These are phyloP conservation scores for Orbilia brochopaga DNA, from an alignment of 2,329 filamentous ascomycete genomes.

Conservation along the genomic window DNA sequence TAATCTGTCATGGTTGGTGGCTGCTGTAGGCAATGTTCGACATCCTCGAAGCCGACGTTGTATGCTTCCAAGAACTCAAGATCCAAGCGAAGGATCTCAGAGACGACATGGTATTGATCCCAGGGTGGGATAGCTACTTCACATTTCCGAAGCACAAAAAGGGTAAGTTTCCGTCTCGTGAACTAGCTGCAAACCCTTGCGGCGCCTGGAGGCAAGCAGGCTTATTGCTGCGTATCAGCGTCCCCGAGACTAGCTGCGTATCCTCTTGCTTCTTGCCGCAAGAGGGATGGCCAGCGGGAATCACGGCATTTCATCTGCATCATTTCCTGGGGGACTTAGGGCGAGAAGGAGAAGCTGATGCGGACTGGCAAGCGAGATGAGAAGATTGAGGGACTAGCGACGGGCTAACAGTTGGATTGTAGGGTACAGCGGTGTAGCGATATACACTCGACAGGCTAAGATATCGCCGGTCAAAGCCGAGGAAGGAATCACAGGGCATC, in stretches of 20 bases:
- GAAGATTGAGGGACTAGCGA: background rate
- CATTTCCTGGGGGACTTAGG: background rate
- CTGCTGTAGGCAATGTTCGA: conserved; percentile 82
- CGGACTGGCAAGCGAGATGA: background rate
- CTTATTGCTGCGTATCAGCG: too few relatives aligned
- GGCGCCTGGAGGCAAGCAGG: too few relatives aligned
- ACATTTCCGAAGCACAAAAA: conserved; percentile 93
- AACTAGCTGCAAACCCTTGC: background rate
- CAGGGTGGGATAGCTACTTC: conserved; percentile 96
- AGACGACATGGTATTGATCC: conserved; percentile 94
- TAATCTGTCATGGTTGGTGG: conserved; percentile 12
- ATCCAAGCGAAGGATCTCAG: conserved; percentile 89
- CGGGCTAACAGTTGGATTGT: conserved; percentile 13
- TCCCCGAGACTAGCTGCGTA: too few relatives aligned
- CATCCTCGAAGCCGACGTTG: conserved; percentile 86
- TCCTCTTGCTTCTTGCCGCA: background rate
- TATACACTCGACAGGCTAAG: conserved; percentile 86
- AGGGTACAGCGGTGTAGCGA: conserved; percentile 95
- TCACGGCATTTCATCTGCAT: background rate
- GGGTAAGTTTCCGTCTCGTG: conserved; percentile 66
- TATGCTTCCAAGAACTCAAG: conserved; percentile 94
- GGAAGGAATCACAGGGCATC: conserved; percentile 85
- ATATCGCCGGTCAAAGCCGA: conserved; percentile 89
- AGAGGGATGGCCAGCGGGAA: conserved; percentile 1
- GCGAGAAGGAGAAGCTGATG: background rate